Percentiles rank a stretch among this genome's conserved stretches.
Conservation (phyloP, 1,284 basidiomycete species). For the Melanopsichium pennsylvanicum region DNA sequence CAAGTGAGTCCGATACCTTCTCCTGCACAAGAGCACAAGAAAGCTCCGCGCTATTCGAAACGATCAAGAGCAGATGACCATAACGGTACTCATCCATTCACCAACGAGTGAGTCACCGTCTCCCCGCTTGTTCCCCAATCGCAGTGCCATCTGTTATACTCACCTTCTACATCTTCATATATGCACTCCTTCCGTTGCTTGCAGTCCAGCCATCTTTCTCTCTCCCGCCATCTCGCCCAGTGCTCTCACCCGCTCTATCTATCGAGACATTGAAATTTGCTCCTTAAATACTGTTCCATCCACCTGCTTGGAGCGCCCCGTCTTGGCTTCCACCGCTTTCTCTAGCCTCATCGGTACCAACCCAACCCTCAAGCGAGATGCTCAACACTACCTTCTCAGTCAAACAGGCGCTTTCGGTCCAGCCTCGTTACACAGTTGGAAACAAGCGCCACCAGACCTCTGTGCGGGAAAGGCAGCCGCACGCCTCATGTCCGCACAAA, state of each 20-base stretch:
- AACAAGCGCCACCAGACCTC: conserved; percentile 19
- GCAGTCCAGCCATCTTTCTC: conserved; percentile 28
- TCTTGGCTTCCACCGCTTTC: conserved; percentile 21
- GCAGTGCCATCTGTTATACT: too few relatives aligned
- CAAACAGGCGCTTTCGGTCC: conserved; percentile 16
- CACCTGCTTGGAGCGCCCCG: conserved; percentile 19
- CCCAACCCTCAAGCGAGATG: conserved; percentile 20
- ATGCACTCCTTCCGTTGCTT: too few relatives aligned
- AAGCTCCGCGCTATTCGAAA: conserved; percentile 15
- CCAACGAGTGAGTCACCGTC: conserved; percentile 20
- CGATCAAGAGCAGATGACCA: conserved; percentile 13
- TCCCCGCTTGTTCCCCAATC: too few relatives aligned
- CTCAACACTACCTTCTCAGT: conserved; percentile 23
- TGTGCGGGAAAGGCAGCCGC: conserved; percentile 30
- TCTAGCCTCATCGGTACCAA: conserved; percentile 30
- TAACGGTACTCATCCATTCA: conserved; percentile 14
- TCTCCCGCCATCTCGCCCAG: conserved; percentile 32
- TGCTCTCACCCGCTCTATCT: conserved; percentile 24
- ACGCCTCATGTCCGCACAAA: conserved; percentile 23
- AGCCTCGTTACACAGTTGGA: conserved; percentile 4
- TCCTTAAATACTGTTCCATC: conserved; percentile 15
- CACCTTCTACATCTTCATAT: too few relatives aligned
- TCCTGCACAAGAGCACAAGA: conserved; percentile 16
- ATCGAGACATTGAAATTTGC: conserved; percentile 32
- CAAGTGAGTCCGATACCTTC: conserved; percentile 7